A percentile compares a stretch with the other conserved stretches of the same genome.
phyloP scores from a whole-genome alignment of 2,329 filamentous ascomycete genomes.

The Cladophialophora yegresii region DNA sequence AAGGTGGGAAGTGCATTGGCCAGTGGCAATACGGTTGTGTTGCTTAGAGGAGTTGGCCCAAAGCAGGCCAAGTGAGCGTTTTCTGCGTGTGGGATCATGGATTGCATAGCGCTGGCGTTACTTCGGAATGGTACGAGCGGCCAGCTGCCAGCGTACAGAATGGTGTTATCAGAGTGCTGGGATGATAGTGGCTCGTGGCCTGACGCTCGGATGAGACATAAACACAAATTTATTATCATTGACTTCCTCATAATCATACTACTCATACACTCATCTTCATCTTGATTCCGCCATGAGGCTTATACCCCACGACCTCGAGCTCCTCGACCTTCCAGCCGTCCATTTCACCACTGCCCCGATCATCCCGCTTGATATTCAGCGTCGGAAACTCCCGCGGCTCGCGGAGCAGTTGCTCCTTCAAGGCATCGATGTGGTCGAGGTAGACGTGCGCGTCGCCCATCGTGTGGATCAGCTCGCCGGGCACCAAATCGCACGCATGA shows the following conservation, averaged over 20 bases:
- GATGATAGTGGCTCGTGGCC: background rate
- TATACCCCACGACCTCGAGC: constrained; percentile 82
- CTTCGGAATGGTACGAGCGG: background rate
- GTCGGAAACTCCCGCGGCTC: constrained; percentile 80
- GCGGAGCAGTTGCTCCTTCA: constrained; percentile 75
- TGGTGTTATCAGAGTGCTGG: background rate
- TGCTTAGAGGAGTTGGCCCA: constrained; percentile 82
- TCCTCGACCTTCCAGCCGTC: constrained; percentile 90
- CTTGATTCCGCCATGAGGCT: constrained; percentile 84
- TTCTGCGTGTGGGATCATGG: background rate
- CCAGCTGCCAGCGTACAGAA: background rate
- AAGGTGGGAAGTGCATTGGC: constrained; percentile 73
- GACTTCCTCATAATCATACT: background rate
- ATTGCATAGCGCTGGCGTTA: constrained; percentile 29
- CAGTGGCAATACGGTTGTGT: constrained; percentile 85
- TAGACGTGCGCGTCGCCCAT: constrained; percentile 99
- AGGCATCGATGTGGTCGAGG: constrained; percentile 83
- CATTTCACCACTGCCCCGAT: constrained; percentile 77
- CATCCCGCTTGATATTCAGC: constrained; percentile 69
- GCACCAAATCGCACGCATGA: constrained; percentile 77
- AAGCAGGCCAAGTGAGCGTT: constrained; percentile 45
- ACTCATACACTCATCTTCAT: constrained; percentile 96
- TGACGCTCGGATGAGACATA: background rate
- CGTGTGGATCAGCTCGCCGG: constrained; percentile 86
- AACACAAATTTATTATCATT: too few relatives aligned